phyloP scores from a whole-genome alignment of 1,139 yeast genomes.

The Pichia sp. region DNA sequence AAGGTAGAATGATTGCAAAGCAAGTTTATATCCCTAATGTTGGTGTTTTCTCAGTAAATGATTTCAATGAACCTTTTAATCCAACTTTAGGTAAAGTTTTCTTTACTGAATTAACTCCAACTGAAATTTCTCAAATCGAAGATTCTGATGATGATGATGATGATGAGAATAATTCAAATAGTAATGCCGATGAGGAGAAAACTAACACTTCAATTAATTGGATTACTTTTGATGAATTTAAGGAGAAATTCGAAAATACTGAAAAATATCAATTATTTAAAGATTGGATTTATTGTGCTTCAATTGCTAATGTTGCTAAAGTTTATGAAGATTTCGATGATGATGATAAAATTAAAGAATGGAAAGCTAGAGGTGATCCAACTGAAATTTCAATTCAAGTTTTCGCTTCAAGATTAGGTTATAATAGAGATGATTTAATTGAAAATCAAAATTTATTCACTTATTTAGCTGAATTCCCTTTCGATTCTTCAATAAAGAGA shows the following conservation, averaged over 20 bases:
- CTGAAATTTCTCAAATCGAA: conserved; percentile 25
- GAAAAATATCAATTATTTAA: conserved; percentile 29
- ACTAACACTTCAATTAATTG: conserved; percentile 13
- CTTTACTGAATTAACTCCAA: conserved; percentile 38
- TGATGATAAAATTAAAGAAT: conserved; percentile 35
- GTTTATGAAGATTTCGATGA: conserved; percentile 39
- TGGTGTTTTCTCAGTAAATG: conserved; percentile 57
- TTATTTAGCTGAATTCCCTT: conserved; percentile 64
- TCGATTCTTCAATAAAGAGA: conserved; percentile 69
- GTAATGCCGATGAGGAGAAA: not conserved
- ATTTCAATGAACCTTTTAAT: conserved; percentile 63
- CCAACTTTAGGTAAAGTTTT: conserved; percentile 59
- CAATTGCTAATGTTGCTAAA: conserved; percentile 67
- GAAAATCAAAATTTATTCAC: conserved; percentile 30
- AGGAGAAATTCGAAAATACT: conserved; percentile 16
- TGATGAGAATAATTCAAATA: conserved; percentile 27
- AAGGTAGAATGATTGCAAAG: conserved; percentile 70
- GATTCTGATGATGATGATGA: conserved; percentile 35
- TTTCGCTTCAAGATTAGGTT: conserved; percentile 51
- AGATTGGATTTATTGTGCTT: conserved; percentile 52
- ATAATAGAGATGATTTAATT: conserved; percentile 37
- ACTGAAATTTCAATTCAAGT: conserved; percentile 81
- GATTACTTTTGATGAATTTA: conserved; percentile 21
- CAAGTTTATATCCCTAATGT: conserved; percentile 71
- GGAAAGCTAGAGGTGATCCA: conserved; percentile 82